These are phyloP conservation scores for Porphyra umbilicalis DNA, from an alignment of 31 red algal species.

Conservation along the genomic window DNA sequence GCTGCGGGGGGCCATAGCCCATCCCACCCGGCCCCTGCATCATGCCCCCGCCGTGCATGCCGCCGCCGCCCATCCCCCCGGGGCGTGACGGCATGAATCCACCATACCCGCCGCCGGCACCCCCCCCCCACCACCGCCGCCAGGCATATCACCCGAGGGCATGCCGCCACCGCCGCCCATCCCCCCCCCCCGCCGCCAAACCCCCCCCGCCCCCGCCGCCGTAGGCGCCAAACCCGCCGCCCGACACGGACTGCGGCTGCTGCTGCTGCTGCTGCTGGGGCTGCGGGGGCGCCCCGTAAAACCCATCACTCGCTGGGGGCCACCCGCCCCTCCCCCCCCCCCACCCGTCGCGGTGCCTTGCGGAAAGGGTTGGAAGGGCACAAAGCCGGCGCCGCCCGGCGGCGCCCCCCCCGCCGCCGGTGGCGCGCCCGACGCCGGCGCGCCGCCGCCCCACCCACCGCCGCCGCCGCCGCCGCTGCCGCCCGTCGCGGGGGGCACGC, in stretches of 20 bases:
- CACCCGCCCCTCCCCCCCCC: background rate
- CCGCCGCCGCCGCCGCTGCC: too few species aligned
- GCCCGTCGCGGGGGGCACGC: background rate
- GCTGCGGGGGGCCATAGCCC: background rate
- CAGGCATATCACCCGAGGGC: background rate
- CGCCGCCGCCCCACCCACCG: background rate
- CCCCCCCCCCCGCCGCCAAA: background rate
- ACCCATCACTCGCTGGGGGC: background rate
- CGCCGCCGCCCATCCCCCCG: background rate
- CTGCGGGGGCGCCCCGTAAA: background rate
- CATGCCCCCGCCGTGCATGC: background rate
- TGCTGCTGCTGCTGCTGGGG: background rate
- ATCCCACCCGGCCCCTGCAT: background rate
- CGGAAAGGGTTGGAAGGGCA: background rate
- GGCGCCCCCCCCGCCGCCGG: too few species aligned
- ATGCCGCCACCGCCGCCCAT: background rate
- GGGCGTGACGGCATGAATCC: background rate
- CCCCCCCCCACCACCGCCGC: background rate
- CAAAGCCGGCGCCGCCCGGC: background rate
- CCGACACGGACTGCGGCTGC: background rate
- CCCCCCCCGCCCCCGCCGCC: background rate
- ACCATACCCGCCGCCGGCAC: background rate
- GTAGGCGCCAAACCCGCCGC: background rate
- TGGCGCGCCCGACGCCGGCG: background rate
- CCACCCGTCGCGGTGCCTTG: background rate